Evolutionary conservation across 2,329 filamentous ascomycete genomes (phyloP), one percentile per base, ranked within the genome.

Genomic region (Colletotrichum sp.): DNA sequence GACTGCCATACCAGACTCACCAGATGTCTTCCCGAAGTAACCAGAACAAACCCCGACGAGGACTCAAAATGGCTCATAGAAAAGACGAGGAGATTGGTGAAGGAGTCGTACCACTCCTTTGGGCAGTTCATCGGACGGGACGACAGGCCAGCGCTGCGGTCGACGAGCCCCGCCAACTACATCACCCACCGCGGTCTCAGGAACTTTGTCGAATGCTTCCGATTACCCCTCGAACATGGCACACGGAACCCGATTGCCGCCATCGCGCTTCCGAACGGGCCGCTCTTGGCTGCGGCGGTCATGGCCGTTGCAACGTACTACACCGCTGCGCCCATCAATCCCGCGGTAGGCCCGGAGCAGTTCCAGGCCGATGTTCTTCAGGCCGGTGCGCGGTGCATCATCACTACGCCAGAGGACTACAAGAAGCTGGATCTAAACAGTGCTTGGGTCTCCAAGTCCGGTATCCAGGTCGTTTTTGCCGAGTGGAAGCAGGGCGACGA

Each of bases 231-330:
- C 2, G 18, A 60, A 4, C 70, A 72, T 34, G 59, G 39, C 3
- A 60, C 68, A 13, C 73, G 63, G 55, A 88, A 88, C 76, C 87
- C 88, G 4, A 83, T 88, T 15, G 84, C 90, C 12, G 89, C 87
- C 32, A 86, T 91, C 62, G 87, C 89, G 3, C 79, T 91, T 7
- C 89, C 89, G 2, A 91, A 91, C 77, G 89, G 90, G 5, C 88
- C 88, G 13, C 81, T 90, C 2, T 83, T 91, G n/a, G 90, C 89
- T 12, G 83, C 89, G 15, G 85, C 88, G 4, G 86, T 87, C 30
- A 79, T 91, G 18, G 88, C 89, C 1, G 86, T 89, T 6, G 83
- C 88, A 5, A 88, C 86, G 21, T 88, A 87, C 75, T 91, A 89
- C 78, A 89, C 85, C 7, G 87, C 88, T 55, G 89, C 89, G 3